Conservation (phyloP, 2,329 filamentous ascomycete species). For the Epicoccum sorghinum region DNA sequence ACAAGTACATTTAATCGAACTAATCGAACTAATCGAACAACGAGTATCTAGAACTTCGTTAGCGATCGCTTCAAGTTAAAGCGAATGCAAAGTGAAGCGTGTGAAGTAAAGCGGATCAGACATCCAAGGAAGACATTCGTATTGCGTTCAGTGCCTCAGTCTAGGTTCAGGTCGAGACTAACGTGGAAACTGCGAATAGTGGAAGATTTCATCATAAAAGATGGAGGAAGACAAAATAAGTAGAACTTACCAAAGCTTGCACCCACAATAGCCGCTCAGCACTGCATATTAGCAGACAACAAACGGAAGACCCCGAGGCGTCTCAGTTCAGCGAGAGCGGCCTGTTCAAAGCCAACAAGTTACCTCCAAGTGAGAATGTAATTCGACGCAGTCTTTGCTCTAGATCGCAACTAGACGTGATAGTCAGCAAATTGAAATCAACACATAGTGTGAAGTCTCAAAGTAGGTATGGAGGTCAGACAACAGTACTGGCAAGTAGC, state of each 20-base stretch:
- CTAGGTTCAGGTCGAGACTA: conserved; percentile 70
- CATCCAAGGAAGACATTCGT: conserved; percentile 75
- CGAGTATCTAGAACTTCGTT: conserved; percentile 20
- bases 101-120: conserved; percentile 57
- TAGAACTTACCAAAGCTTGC: conserved; percentile 4
- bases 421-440: background rate
- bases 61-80: conserved; percentile 19
- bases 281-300: background rate
- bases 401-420: background rate
- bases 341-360: background rate
- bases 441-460: background rate
- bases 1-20: background rate
- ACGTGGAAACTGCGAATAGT: conserved; percentile 90
- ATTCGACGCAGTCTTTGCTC: too few species aligned
- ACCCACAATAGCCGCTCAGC: background rate
- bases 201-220: conserved; percentile 73
- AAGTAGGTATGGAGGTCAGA: conserved; percentile 63
- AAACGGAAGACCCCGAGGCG: background rate
- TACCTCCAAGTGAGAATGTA: too few species aligned
- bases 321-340: background rate
- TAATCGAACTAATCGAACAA: too few species aligned
- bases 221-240: conserved; percentile 21
- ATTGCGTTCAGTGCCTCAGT: conserved; percentile 72
- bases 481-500: conserved; percentile 92
- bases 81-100: conserved; percentile 11